Conservation (phyloP, 2,329 filamentous ascomycete genomes). For the Macrophomina pseudophaseolina region DNA sequence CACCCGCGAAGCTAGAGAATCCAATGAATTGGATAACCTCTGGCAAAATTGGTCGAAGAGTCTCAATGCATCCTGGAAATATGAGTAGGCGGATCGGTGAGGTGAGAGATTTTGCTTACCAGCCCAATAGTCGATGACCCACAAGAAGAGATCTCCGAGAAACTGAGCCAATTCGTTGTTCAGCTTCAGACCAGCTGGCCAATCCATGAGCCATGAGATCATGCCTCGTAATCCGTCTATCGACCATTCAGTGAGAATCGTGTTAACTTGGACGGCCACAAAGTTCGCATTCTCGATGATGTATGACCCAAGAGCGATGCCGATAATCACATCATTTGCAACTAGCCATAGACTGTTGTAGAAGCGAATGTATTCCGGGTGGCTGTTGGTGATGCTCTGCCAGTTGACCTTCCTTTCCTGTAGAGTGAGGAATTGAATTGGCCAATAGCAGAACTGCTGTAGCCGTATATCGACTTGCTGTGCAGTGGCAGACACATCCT, state of each 20-base stretch:
- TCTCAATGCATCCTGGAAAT: slow-evolving; percentile 71
- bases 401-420: slow-evolving; percentile 89
- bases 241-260: slow-evolving; percentile 78
- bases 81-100: slow-evolving; percentile 32
- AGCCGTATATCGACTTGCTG: slow-evolving; percentile 97
- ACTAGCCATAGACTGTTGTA: slow-evolving; percentile 99
- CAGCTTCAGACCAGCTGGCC: slow-evolving; percentile 91
- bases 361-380: slow-evolving; percentile 97
- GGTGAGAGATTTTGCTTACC: slow-evolving; percentile 57
- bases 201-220: slow-evolving; percentile 95
- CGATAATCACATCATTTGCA: slow-evolving; percentile 97
- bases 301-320: slow-evolving; percentile 93
- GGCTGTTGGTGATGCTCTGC: slow-evolving; percentile 93
- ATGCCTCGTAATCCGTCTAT: slow-evolving; percentile 86
- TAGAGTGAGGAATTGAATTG: slow-evolving; percentile 90
- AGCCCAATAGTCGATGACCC: slow-evolving; percentile 99
- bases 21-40: slow-evolving; percentile 90
- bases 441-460: slow-evolving; percentile 99
- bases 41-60: slow-evolving; percentile 80
- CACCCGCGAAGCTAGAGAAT: slow-evolving; percentile 91
- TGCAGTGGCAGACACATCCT: slow-evolving; percentile 94
- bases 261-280: slow-evolving; percentile 80
- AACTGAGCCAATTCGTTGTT: slow-evolving; percentile 95
- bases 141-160: slow-evolving; percentile 91
- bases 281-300: slow-evolving; percentile 92